Conservation (phyloP, 345 rosid genomes). For the Pugionium cornutum region DNA sequence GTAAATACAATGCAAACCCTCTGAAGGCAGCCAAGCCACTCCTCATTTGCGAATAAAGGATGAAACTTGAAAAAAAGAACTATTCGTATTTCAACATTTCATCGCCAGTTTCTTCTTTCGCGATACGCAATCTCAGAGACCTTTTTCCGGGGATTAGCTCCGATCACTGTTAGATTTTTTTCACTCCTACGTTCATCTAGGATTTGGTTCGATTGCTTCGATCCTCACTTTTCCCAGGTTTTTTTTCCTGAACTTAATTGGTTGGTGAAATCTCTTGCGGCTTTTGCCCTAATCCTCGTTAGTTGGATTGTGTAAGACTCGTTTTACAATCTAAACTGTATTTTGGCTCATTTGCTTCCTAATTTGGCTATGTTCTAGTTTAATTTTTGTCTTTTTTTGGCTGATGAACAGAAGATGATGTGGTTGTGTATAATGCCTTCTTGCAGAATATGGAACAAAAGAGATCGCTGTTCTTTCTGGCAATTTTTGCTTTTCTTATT, state of each 20-base stretch:
- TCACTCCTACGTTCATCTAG: background rate
- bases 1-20: no score
- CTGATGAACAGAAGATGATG: constrained; percentile 15
- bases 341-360: background rate
- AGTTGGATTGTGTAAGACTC: background rate
- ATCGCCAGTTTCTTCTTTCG: constrained; percentile 23
- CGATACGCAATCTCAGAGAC: background rate
- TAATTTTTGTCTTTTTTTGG: background rate
- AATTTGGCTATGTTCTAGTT: background rate
- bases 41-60: constrained; percentile 2
- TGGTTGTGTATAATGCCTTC: background rate
- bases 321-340: background rate
- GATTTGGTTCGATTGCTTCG: constrained; percentile 10
- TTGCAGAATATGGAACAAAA: constrained; percentile 51
- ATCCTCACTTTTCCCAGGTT: background rate
- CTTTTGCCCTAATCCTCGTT: constrained; percentile 7
- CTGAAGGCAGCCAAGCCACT: background rate
- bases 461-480: constrained; percentile 40
- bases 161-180: background rate
- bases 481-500: constrained; percentile 40
- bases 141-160: background rate
- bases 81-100: constrained; percentile 8
- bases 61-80: background rate
- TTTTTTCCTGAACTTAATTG: background rate
- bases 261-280: background rate